phyloP scores from a whole-genome alignment of 257 asterid genomes.

The Mitragyna speciosa region DNA sequence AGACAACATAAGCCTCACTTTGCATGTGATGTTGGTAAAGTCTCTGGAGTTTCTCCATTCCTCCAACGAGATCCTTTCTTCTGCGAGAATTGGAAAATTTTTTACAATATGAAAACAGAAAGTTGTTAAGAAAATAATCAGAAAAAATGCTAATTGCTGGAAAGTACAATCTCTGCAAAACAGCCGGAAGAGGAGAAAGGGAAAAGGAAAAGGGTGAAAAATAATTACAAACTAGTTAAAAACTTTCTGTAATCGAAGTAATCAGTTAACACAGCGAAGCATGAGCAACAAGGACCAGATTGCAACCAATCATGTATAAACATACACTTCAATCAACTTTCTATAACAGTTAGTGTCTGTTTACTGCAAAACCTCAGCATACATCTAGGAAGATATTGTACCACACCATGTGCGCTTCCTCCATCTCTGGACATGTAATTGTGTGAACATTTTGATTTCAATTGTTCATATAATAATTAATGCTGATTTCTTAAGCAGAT shows the following conservation, averaged over 20 bases:
- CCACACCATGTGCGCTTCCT: too few species aligned
- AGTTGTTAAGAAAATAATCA: slow-evolving; percentile 9
- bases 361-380: too few species aligned
- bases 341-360: too few species aligned
- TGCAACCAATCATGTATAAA: too few species aligned
- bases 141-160: slow-evolving; percentile 5
- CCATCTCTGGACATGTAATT: too few species aligned
- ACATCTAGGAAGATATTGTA: too few species aligned
- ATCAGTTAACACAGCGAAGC: neutral
- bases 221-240: neutral
- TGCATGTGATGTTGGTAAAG: slow-evolving; percentile 61
- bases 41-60: slow-evolving; percentile 71
- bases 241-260: neutral
- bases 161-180: neutral
- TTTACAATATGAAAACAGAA: neutral
- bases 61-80: slow-evolving; percentile 72
- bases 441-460: neutral
- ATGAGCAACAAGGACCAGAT: neutral
- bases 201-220: neutral
- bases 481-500: neutral
- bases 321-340: too few species aligned
- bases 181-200: neutral
- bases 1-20: slow-evolving; percentile 54
- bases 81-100: slow-evolving; percentile 38
- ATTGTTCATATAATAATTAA: neutral